phyloP scores from a whole-genome alignment of 2,329 filamentous ascomycete genomes.

The Botrytis elliptica region DNA sequence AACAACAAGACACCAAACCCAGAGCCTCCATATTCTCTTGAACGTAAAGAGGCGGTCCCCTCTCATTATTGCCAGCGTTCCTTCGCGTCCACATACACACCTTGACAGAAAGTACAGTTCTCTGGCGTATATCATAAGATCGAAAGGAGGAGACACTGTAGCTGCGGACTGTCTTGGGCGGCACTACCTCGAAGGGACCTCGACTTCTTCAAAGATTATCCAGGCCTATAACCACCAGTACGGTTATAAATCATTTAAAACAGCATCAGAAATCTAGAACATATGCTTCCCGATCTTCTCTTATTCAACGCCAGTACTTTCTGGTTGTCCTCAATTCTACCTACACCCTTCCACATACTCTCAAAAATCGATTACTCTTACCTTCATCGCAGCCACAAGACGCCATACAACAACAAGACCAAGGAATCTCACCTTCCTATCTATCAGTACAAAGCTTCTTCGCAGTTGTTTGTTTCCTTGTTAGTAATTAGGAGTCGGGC shows the following conservation, averaged over 20 bases:
- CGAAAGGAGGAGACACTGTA: background rate
- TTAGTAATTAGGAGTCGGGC: background rate
- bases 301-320: conserved; percentile 9
- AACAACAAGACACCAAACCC: background rate
- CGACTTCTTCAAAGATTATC: background rate
- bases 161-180: background rate
- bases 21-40: background rate
- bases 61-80: background rate
- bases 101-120: background rate
- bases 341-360: background rate
- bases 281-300: conserved; percentile 12
- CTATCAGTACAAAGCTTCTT: background rate
- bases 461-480: background rate
- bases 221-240: background rate
- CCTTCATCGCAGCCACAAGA: background rate
- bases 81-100: background rate
- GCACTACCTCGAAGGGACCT: background rate
- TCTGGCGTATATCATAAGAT: background rate
- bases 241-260: background rate
- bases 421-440: background rate
- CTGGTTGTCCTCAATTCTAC: conserved; percentile 13
- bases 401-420: background rate
- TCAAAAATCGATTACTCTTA: background rate
- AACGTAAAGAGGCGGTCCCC: background rate
- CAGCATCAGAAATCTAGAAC: background rate